These are phyloP conservation scores for Curvularia hawaiiensis DNA, from an alignment of 2,329 filamentous ascomycete species.

Conservation along the genomic window DNA sequence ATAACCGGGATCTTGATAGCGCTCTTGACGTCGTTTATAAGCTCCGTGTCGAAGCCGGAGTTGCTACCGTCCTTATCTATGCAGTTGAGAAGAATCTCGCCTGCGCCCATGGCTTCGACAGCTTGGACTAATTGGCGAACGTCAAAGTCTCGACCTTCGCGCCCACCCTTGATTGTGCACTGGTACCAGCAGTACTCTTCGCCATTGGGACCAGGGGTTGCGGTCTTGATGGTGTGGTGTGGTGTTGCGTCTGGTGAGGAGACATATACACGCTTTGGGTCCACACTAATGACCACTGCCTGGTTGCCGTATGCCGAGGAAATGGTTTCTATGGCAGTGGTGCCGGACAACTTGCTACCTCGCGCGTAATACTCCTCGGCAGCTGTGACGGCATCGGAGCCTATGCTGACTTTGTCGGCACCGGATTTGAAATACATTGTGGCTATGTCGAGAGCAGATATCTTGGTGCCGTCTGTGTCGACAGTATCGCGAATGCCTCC, in stretches of 20 bases:
- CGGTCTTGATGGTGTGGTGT: conserved; percentile 76
- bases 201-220: conserved; percentile 71
- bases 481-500: conserved; percentile 93
- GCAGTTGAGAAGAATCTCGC: conserved; percentile 94
- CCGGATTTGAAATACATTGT: conserved; percentile 97
- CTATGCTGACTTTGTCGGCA: conserved; percentile 97
- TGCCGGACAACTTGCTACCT: conserved; percentile 72
- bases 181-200: conserved; percentile 94
- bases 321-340: conserved; percentile 94
- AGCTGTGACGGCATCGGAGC: conserved; percentile 89
- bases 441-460: conserved; percentile 91
- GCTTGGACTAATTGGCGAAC: conserved; percentile 86
- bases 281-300: conserved; percentile 93
- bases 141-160: conserved; percentile 92
- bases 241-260: conserved; percentile 68
- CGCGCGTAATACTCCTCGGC: conserved; percentile 86
- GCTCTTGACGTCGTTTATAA: conserved; percentile 86
- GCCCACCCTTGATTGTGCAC: conserved; percentile 93
- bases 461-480: conserved; percentile 82
- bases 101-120: conserved; percentile 93
- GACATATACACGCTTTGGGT: conserved; percentile 91
- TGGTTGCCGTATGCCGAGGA: conserved; percentile 93
- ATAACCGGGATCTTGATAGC: conserved; percentile 92
- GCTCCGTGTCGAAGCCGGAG: conserved; percentile 90
- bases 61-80: conserved; percentile 97